Percentiles rank a stretch among this genome's conserved stretches.
Conservation (phyloP, 1,139 yeast species). For the Yamadazyma blattariae region DNA sequence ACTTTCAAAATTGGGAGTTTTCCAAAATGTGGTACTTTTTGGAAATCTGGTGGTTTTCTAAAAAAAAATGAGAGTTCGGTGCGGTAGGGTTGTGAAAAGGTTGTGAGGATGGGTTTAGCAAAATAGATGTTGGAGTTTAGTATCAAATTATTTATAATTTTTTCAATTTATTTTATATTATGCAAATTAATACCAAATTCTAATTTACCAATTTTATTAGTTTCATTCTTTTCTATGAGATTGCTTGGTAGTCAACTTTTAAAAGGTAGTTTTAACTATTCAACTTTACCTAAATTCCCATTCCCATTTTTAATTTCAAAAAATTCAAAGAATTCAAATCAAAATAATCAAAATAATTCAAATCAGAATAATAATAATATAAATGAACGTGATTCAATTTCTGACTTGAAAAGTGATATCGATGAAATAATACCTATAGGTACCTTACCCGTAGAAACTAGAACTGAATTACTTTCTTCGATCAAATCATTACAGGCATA, state of each 20-base stretch:
- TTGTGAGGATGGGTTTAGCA: too few species aligned
- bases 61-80: too few species aligned
- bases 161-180: constrained; percentile 10
- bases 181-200: constrained; percentile 15
- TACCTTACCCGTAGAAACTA: constrained; percentile 1
- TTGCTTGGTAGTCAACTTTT: constrained; percentile 21
- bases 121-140: constrained; percentile 7
- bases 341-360: too few species aligned
- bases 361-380: too few species aligned
- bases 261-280: not conserved
- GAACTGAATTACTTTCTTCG: constrained; percentile 45
- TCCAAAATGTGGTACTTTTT: too few species aligned
- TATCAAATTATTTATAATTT: not conserved
- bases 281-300: not conserved
- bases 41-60: too few species aligned
- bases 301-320: too few species aligned
- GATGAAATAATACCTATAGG: not conserved
- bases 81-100: too few species aligned
- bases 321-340: too few species aligned
- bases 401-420: too few species aligned
- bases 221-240: constrained; percentile 29
- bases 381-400: too few species aligned
- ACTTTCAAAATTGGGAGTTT: too few species aligned
- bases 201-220: constrained; percentile 26
- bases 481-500: constrained; percentile 51